phyloP scores from a whole-genome alignment of 371 early-diverging fungal genomes.

The Dichotomocladium elegans region DNA sequence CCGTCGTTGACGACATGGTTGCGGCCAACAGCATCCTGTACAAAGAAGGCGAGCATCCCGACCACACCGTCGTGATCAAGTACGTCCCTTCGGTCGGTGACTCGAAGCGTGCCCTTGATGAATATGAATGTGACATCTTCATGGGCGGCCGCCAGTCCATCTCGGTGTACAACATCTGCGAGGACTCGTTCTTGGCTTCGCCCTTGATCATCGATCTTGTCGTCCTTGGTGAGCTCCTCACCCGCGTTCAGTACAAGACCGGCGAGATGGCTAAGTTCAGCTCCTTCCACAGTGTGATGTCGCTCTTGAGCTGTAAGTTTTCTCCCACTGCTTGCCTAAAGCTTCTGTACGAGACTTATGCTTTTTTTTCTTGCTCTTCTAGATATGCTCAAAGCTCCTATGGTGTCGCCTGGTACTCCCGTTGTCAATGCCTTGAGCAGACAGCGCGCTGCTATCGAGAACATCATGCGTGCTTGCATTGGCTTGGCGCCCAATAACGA shows the following conservation, averaged over 20 bases:
- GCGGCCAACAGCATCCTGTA: conserved; percentile 89
- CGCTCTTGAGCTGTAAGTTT: conserved; percentile 72
- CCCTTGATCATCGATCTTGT: conserved; percentile 95
- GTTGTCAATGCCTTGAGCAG: conserved; percentile 92
- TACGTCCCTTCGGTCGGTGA: conserved; percentile 96
- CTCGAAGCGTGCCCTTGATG: conserved; percentile 96
- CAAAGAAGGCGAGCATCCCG: conserved; percentile 86
- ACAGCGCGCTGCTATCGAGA: conserved; percentile 95
- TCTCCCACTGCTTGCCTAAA: neutral
- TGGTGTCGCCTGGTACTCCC: conserved; percentile 88
- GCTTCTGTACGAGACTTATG: neutral
- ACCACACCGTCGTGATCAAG: conserved; percentile 97
- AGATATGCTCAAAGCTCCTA: conserved; percentile 92
- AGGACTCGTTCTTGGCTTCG: conserved; percentile 95
- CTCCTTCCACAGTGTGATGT: conserved; percentile 91
- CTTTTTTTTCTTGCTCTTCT: conserved; percentile 6
- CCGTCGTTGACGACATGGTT: conserved; percentile 98
- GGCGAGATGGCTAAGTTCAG: conserved; percentile 63
- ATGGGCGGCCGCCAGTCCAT: conserved; percentile 97
- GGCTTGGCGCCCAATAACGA: conserved; percentile 90
- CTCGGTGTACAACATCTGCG: conserved; percentile 96
- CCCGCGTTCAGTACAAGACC: conserved; percentile 86
- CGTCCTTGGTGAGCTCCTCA: conserved; percentile 92
- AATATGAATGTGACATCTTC: conserved; percentile 96
- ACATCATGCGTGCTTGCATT: conserved; percentile 93